Evolutionary conservation across 148 eudicot species (phyloP), one percentile per base, ranked within the genome.

Genomic region (Amaranthus hypochondriacus): DNA sequence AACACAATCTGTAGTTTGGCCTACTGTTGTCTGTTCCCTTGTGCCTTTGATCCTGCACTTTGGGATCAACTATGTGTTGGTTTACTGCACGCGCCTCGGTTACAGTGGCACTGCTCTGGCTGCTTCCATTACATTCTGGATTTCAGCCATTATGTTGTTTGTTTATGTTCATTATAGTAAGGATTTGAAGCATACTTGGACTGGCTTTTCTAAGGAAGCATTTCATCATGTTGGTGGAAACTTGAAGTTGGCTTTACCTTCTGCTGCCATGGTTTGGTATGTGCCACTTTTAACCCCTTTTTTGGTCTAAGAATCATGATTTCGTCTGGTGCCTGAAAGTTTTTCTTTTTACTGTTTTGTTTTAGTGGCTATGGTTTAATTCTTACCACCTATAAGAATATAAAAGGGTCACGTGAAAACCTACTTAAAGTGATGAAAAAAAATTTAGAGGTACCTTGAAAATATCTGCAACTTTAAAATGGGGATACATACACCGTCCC

Each of bases 191-290:
- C 68, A 77, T 3, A 92, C 90, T 2, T 90, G 92, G 95, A 62
- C 48, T 0, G 96, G 96, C 9, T 76, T 92, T 13, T 78, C 87
- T 1, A 75, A 28, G 56, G 90, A 88, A 51, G 78, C 89, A 1
- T 79, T 86, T 51, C 8, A 44, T 49, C 68, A 81, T 74, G 71
- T 92, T 55, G 49, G 71, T 48, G 6, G 69, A 10, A 84, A 73
- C 73, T 75, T 89, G 76, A 88, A 86, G 75, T 66, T 92, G 73
- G 92, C 95, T 68, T 73, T 90, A 57, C 88, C 95, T 66, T 92
- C 91, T 48, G 90, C 95, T 53, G 92, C 85, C 39, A 92, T 92
- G 97, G 88, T 90, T 0, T 92, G 97, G 97, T 90, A 52, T 70
- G 88, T 75, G 5, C 39, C 39, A 28, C 39, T 28, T 28, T 28